These are phyloP conservation scores for Malus hybrid DNA, from an alignment of 331 rosid species.

Conservation along the genomic window DNA sequence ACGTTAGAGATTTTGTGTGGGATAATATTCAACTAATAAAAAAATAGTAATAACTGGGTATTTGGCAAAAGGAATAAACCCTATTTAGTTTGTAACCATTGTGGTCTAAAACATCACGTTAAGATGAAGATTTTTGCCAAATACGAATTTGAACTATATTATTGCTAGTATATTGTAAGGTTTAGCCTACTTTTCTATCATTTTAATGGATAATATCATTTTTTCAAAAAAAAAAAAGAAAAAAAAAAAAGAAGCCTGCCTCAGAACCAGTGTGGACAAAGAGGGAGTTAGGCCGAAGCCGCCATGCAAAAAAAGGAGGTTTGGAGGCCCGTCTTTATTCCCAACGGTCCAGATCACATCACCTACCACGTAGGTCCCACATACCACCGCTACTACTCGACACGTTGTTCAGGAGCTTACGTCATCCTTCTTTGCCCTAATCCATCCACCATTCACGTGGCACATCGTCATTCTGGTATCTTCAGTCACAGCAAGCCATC, in stretches of 20 bases:
- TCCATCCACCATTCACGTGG: background rate
- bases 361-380: background rate
- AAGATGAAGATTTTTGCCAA: too few relatives aligned
- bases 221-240: too few relatives aligned
- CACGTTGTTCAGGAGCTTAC: background rate
- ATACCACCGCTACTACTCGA: background rate
- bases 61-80: background rate
- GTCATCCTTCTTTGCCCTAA: background rate
- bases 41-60: background rate
- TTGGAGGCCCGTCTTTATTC: background rate
- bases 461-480: background rate
- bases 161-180: fast-evolving
- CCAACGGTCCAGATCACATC: background rate
- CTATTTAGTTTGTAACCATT: too few relatives aligned
- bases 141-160: fast-evolving
- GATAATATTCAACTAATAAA: background rate
- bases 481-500: background rate
- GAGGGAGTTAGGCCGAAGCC: background rate
- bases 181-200: fast-evolving
- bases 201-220: too few relatives aligned
- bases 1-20: background rate
- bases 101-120: too few relatives aligned
- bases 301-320: background rate
- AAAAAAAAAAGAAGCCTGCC: too few relatives aligned
- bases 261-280: background rate